Percentiles rank a stretch among this genome's conserved stretches.
Conservation (phyloP, 768 basidiomycete species). For the Suillus subluteus region DNA sequence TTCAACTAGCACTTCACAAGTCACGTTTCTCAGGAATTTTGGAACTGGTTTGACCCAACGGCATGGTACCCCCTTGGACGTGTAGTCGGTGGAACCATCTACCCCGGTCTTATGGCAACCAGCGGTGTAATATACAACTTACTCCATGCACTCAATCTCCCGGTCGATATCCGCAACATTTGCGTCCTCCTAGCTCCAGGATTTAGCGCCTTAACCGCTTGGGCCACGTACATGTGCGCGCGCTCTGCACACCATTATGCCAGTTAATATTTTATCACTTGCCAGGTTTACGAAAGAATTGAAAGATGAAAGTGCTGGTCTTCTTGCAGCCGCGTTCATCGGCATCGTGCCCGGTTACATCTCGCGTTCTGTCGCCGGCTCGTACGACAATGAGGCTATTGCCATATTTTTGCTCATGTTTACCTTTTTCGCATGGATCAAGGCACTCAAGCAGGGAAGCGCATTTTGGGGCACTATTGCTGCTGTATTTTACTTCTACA, state of each 20-base stretch:
- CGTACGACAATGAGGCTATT: slow-evolving; percentile 99
- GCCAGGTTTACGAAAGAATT: slow-evolving; percentile 93
- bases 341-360: slow-evolving; percentile 98
- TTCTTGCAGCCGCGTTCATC: slow-evolving; percentile 98
- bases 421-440: slow-evolving; percentile 97
- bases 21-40: slow-evolving; percentile 79
- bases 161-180: slow-evolving; percentile 96
- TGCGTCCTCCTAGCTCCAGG: slow-evolving; percentile 97
- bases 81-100: slow-evolving; percentile 97
- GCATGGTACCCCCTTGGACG: slow-evolving; percentile 99
- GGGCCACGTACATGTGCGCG: slow-evolving; percentile 91
- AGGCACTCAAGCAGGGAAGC: slow-evolving; percentile 91
- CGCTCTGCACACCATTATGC: background rate
- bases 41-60: slow-evolving; percentile 99
- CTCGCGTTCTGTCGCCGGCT: slow-evolving; percentile 97
- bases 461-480: slow-evolving; percentile 89
- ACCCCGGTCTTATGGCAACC: slow-evolving; percentile 98
- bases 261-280: background rate
- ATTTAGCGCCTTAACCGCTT: slow-evolving; percentile 95
- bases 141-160: slow-evolving; percentile 86
- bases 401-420: slow-evolving; percentile 99
- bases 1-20: slow-evolving; percentile 13
- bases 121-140: slow-evolving; percentile 96
- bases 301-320: slow-evolving; percentile 92
- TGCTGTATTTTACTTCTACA: slow-evolving; percentile 98